Base-by-base conservation (phyloP, 2,329 filamentous ascomycete genomes). In the Cryphonectria carpinicola region DNA sequence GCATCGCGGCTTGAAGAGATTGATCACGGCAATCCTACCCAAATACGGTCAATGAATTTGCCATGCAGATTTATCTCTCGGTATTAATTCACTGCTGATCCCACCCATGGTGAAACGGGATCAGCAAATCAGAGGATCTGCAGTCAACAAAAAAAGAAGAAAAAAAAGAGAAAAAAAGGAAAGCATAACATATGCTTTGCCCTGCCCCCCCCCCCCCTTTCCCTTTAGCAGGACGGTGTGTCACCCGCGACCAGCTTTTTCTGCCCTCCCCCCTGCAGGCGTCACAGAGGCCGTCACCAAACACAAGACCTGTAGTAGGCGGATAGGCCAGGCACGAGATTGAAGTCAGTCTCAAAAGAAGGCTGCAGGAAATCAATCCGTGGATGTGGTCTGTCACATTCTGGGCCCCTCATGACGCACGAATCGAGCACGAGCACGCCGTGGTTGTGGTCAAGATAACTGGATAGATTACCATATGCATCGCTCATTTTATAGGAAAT, bases 81-180 rank as follows among this genome's bases (percentile, higher is more conserved):
- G 64, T 68, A 69, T 73, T 71, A 66, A 52, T 63, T 58, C 65
- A 64, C 61, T 65, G 70, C 65, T 69, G 71, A 73, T 71, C 71
- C 35, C 25, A 64, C 66, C 58, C 58, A 69, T 69, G 66, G 70
- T 73, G 71, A 73, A 73, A 73, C 71, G 67, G 61, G 71, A 72
- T 72, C 71, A 72, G 66, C 71, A 66, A 60, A 66, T 25, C 68
- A 56, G 41, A 62, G 66, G 69, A 72, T 71, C 43, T 71, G 66
- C 71, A 69, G 41, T 11, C 66, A 66, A 54, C 60, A 37, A 58
- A 46, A 17, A 39, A 60, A n/a, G n/a, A n/a, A 52, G 39, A n/a
- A 70, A 35, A 67, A 49, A 41, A 66, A 66, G 10, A 25, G 46
- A 35, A 41, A 66, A 66, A 13, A 25, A 58, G n/a, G 7, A 54